Conservation (phyloP, 805 yeast genomes). For the Starmerella stigmatis region DNA sequence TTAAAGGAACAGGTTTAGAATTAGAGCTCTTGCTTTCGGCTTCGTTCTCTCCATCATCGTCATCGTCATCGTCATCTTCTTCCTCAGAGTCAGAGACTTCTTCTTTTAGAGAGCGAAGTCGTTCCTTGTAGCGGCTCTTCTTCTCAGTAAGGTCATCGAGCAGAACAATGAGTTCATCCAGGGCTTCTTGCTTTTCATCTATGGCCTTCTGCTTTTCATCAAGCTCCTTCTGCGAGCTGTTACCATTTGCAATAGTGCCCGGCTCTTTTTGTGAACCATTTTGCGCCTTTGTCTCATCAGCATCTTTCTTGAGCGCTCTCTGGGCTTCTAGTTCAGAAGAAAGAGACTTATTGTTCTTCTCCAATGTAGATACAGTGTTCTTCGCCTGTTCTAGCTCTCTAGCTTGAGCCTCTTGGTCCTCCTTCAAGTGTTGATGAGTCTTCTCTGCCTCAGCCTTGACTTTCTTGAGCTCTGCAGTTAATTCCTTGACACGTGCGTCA, state of each 20-base stretch:
- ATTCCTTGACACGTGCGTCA: not conserved
- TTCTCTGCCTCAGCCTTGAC: not conserved
- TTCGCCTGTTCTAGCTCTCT: no score
- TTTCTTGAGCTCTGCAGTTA: not conserved
- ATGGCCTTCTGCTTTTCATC: not conserved
- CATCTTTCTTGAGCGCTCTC: no score
- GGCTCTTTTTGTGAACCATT: no score
- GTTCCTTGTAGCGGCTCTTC: constrained; percentile 45
- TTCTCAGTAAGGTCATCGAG: constrained; percentile 69
- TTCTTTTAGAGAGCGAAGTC: constrained; percentile 44
- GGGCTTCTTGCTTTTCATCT: constrained; percentile 35
- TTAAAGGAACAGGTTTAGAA: no score
- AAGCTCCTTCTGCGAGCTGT: no score
- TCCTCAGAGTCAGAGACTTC: constrained; percentile 64
- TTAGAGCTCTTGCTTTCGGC: not conserved
- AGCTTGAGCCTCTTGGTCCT: no score
- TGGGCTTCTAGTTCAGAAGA: no score
- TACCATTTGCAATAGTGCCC: no score
- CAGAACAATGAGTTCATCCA: constrained; percentile 67
- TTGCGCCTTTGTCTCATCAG: no score
- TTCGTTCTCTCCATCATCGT: not conserved
- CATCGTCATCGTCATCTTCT: constrained; percentile 50
- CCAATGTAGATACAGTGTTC: no score
- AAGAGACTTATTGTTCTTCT: no score
- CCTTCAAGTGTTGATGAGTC: not conserved